Evolutionary conservation across 225 moss, liverwort and hornwort species (phyloP).

Genomic region (Pseudoscleropodium purum): DNA sequence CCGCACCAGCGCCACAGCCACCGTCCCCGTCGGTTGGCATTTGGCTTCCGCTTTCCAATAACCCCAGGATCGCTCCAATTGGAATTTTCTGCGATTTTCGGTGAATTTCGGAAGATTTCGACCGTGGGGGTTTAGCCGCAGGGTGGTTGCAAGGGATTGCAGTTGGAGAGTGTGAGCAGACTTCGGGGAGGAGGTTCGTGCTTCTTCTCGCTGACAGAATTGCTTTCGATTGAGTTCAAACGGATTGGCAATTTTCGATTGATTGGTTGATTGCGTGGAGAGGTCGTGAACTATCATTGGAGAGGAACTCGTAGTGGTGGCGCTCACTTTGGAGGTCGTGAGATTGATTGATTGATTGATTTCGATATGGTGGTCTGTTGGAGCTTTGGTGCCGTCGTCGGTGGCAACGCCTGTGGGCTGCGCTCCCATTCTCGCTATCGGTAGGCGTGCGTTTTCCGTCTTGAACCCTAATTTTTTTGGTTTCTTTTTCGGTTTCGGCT

Average conservation of each 20-base stretch:
- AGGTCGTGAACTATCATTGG: not conserved
- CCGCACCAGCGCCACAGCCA: not conserved
- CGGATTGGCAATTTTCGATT: not conserved
- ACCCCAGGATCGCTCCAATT: not conserved
- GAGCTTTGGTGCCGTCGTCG: not conserved
- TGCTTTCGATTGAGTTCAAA: not conserved
- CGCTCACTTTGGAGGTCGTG: not conserved
- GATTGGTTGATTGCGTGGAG: not conserved
- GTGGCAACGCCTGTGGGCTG: not conserved
- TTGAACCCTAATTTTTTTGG: slow-evolving; percentile 4
- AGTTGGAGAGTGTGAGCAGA: not conserved
- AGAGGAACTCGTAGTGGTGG: not conserved
- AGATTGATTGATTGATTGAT: not conserved
- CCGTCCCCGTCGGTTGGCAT: not conserved
- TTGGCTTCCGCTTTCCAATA: not conserved
- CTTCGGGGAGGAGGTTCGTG: not conserved
- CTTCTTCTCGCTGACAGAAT: not conserved
- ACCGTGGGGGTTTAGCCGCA: not conserved
- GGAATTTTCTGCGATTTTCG: slow-evolving; percentile 3
- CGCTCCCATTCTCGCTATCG: not conserved
- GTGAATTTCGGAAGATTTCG: not conserved
- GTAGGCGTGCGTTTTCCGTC: not conserved
- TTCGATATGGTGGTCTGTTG: not conserved
- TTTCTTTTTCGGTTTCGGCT: not conserved
- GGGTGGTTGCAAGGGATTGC: not conserved